Evolutionary conservation across 2,329 filamentous ascomycete species (phyloP), one percentile per base, ranked within the genome.

Genomic region (Fusarium bulbicola): DNA sequence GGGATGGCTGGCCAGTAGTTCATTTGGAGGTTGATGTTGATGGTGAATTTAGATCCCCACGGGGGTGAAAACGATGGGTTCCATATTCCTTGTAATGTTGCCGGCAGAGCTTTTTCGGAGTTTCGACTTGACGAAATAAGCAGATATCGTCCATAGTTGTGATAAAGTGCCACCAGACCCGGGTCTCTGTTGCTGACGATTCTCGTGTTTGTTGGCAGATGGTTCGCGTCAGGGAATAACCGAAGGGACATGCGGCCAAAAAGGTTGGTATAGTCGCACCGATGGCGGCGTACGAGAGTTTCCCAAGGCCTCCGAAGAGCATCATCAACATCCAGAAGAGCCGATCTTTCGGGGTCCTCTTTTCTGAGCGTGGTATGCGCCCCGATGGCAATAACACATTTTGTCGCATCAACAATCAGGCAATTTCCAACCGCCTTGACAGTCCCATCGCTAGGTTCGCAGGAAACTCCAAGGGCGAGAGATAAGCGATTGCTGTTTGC

Each of bases 21-120:
- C 86, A 88, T 88, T 74, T 88, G 82, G 0, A 83, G 78, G 46
- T 87, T 88, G 75, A 87, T 86, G 68, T 87, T 86, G 71, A 87
- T 85, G 1, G 86, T 87, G 63, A 83, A 86, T 67, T 85, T 86
- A 30, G 80, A 82, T 7, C 85, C 85, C 85, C 86, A 87, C 1
- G 83, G 77, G 1, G 79, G 78, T 1, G 69, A 72, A 18, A 75
- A 77, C 0, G 79, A 77, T 15, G 78, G 74, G 30, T 82, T 82
- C 81, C 80, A 82, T 32, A 82, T 78, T 0, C 80, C 81, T n/a
- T 82, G 81, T 2, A 82, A 66, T 7, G 81, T 82, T 5, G 80
- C 78, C 0, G 81, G 80, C 1, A 82, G 62, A 1, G 73, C 73
- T 1, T 79, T 75, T 3, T 74, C 74, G 0, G 68, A 66, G 18